These are phyloP conservation scores for Theileria orientalis DNA, from an alignment of 169 alveolate species.

Conservation along the genomic window DNA sequence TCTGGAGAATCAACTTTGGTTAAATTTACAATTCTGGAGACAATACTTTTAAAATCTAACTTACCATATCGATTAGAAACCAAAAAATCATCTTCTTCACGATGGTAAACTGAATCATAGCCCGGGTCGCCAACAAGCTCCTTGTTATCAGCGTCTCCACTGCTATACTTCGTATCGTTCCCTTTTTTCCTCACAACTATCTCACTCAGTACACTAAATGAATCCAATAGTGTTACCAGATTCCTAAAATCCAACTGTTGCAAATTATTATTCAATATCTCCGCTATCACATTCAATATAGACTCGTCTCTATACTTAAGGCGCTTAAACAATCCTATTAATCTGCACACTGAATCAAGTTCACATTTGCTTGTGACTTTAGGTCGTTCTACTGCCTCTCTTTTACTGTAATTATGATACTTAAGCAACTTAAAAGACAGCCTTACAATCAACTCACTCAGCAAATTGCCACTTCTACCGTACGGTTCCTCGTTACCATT, in stretches of 20 bases:
- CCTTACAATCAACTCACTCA: background rate
- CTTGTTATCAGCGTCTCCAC: too few relatives aligned
- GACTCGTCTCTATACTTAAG: background rate
- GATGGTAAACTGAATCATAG: too few relatives aligned
- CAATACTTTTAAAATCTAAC: background rate
- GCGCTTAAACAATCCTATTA: background rate
- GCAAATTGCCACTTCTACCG: background rate
- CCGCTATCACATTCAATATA: background rate
- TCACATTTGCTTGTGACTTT: background rate
- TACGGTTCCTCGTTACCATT: background rate
- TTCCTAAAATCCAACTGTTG: background rate
- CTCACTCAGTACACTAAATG: too few relatives aligned
- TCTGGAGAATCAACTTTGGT: background rate
- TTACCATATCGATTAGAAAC: too few relatives aligned
- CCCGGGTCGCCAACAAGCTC: too few relatives aligned
- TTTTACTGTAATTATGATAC: background rate
- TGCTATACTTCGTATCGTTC: too few relatives aligned
- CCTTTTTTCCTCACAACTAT: too few relatives aligned
- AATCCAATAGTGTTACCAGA: conserved; percentile 4
- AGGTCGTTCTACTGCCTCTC: background rate
- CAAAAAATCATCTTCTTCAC: too few relatives aligned
- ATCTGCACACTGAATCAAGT: conserved; percentile 6
- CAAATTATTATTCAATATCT: background rate
- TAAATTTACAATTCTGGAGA: background rate
- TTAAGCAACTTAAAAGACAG: background rate